Percentiles rank a stretch among this genome's conserved stretches.
phyloP scores from a whole-genome alignment of 108 stramenopile species.

The Nitzschia palea region DNA sequence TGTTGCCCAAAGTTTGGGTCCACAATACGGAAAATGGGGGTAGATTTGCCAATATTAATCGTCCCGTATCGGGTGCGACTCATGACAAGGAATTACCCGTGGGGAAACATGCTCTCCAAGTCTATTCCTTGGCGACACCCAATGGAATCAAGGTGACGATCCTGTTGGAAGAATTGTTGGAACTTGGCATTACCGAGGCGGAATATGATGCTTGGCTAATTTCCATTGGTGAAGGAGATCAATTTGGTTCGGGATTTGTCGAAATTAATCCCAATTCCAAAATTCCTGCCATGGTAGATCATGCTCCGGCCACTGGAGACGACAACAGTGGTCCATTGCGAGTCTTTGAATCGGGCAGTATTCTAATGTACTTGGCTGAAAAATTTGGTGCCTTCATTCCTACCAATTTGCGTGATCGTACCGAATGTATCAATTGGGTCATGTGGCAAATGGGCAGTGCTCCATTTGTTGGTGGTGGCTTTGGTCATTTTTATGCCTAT shows the following conservation, averaged over 20 bases:
- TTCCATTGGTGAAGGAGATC: slow-evolving; percentile 69
- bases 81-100: slow-evolving; percentile 49
- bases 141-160: slow-evolving; percentile 89
- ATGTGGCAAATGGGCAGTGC: slow-evolving; percentile 80
- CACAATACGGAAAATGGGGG: slow-evolving; percentile 24
- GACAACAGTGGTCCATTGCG: slow-evolving; percentile 46
- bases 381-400: slow-evolving; percentile 58
- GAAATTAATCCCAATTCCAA: slow-evolving; percentile 88
- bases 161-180: slow-evolving; percentile 72
- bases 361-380: slow-evolving; percentile 82
- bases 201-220: slow-evolving; percentile 81
- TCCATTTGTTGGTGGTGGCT: slow-evolving; percentile 78
- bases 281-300: slow-evolving; percentile 81
- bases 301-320: neutral
- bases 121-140: slow-evolving; percentile 83
- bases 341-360: slow-evolving; percentile 81
- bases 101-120: slow-evolving; percentile 74
- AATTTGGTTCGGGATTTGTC: slow-evolving; percentile 83
- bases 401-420: slow-evolving; percentile 16
- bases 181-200: slow-evolving; percentile 36
- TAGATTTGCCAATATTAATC: slow-evolving; percentile 40
- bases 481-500: slow-evolving; percentile 78
- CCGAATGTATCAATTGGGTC: slow-evolving; percentile 77
- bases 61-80: slow-evolving; percentile 75
- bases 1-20: slow-evolving; percentile 50